These are phyloP conservation scores for Butyriboletus appendiculatus DNA, from an alignment of 1,284 basidiomycete genomes.

Conservation along the genomic window DNA sequence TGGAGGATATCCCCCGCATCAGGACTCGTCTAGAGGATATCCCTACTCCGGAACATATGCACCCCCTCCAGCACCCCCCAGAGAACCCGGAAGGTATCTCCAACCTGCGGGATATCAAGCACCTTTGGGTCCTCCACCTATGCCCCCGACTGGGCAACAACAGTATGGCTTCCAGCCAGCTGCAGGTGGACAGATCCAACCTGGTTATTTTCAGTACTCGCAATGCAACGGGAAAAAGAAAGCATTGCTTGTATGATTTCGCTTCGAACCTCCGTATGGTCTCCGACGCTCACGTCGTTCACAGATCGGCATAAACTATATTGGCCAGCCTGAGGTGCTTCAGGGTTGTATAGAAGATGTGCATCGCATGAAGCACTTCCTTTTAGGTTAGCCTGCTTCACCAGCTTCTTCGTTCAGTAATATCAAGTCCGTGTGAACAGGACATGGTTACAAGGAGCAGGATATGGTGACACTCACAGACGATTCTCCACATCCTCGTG, in stretches of 20 bases:
- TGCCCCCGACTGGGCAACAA: conserved; percentile 66
- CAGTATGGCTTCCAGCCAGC: conserved; percentile 68
- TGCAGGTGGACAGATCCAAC: conserved; percentile 48
- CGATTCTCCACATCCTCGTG: conserved; percentile 60
- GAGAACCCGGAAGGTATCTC: not conserved
- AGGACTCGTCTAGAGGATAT: conserved; percentile 28
- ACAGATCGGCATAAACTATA: conserved; percentile 85
- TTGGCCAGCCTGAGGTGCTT: conserved; percentile 61
- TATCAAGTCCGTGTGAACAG: conserved; percentile 2
- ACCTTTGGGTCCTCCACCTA: conserved; percentile 41
- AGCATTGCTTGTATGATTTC: conserved; percentile 66
- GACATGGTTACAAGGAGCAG: conserved; percentile 65
- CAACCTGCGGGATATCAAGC: conserved; percentile 27
- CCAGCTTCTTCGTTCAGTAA: not conserved
- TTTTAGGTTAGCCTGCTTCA: conserved; percentile 52
- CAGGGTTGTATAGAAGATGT: conserved; percentile 90
- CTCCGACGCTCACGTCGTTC: not conserved
- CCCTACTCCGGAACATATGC: conserved; percentile 34
- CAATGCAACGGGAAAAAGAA: conserved; percentile 82
- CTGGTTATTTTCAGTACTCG: conserved; percentile 81
- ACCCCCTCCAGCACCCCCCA: conserved; percentile 43
- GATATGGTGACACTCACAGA: conserved; percentile 92
- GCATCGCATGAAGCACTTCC: conserved; percentile 72
- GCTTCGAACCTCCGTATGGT: not conserved
- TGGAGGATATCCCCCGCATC: conserved; percentile 17